phyloP scores from a whole-genome alignment of 257 asterid species.

The Rauvolfia tetraphylla region DNA sequence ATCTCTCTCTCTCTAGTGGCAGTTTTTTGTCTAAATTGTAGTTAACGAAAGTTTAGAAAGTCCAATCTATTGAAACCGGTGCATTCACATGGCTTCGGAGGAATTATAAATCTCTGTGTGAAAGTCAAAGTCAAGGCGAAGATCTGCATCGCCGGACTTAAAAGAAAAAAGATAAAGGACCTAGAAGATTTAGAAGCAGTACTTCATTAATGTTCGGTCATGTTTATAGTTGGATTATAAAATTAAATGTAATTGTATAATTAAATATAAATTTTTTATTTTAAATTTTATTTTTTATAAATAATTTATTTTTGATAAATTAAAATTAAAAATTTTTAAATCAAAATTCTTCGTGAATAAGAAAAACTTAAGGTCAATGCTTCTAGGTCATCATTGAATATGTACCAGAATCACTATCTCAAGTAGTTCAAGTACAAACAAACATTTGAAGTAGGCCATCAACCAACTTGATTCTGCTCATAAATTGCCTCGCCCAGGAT shows the following conservation, averaged over 20 bases:
- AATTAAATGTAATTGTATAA: too few relatives aligned
- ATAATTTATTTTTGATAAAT: too few relatives aligned
- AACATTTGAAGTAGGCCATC: background rate
- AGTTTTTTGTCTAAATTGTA: too few relatives aligned
- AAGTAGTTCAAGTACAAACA: background rate
- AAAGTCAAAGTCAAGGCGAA: background rate
- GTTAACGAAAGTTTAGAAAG: background rate
- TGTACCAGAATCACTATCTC: background rate
- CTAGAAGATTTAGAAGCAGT: too few relatives aligned
- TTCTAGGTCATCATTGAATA: background rate
- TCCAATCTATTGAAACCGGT: background rate
- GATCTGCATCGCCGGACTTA: background rate
- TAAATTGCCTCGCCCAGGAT: background rate
- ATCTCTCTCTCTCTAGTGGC: too few relatives aligned
- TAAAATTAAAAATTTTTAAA: too few relatives aligned
- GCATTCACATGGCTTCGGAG: background rate
- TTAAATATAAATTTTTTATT: too few relatives aligned
- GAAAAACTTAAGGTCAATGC: background rate
- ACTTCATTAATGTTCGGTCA: background rate
- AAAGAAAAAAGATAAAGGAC: background rate
- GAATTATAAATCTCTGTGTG: background rate
- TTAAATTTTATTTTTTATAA: too few relatives aligned
- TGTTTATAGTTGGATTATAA: too few relatives aligned
- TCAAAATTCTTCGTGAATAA: background rate
- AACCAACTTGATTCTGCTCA: background rate